These are phyloP conservation scores for Leccinum pachyderme DNA, from an alignment of 1,284 basidiomycete genomes.

Conservation along the genomic window DNA sequence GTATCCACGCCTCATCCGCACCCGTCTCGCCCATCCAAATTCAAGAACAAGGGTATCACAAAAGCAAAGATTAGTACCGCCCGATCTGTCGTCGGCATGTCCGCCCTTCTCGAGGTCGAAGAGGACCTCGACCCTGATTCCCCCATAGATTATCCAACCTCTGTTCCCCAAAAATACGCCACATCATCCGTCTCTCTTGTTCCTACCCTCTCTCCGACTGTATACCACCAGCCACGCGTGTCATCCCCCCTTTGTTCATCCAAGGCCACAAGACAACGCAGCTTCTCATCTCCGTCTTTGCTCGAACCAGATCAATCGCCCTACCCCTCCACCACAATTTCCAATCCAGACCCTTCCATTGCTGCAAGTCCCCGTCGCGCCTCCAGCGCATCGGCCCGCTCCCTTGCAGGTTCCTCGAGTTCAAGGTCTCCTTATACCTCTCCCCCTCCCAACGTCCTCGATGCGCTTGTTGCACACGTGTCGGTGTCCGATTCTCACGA, in stretches of 20 bases:
- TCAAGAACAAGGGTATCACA: constrained; percentile 25
- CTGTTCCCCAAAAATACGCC: constrained; percentile 16
- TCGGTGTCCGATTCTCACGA: constrained; percentile 29
- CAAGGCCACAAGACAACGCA: constrained; percentile 31
- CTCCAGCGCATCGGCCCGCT: constrained; percentile 14
- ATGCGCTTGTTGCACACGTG: constrained; percentile 33
- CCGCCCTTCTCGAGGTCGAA: constrained; percentile 56
- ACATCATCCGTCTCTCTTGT: constrained; percentile 10
- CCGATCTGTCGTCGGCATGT: constrained; percentile 53
- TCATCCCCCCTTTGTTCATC: constrained; percentile 25
- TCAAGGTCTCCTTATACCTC: constrained; percentile 34
- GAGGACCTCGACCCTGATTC: constrained; percentile 39
- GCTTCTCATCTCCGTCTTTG: constrained; percentile 28
- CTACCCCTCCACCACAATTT: not conserved
- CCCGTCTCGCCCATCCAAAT: constrained; percentile 20
- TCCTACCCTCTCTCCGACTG: constrained; percentile 4
- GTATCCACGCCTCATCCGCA: constrained; percentile 9
- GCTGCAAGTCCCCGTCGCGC: constrained; percentile 10
- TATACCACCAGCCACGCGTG: constrained; percentile 24
- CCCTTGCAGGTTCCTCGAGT: constrained; percentile 21
- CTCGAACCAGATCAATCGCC: constrained; percentile 8
- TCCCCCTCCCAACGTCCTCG: constrained; percentile 31
- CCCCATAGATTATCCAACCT: not conserved
- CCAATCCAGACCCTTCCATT: constrained; percentile 3
- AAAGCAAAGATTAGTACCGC: constrained; percentile 36